Base-by-base conservation (phyloP, 768 basidiomycete genomes). In the Pleurotus djamor region DNA sequence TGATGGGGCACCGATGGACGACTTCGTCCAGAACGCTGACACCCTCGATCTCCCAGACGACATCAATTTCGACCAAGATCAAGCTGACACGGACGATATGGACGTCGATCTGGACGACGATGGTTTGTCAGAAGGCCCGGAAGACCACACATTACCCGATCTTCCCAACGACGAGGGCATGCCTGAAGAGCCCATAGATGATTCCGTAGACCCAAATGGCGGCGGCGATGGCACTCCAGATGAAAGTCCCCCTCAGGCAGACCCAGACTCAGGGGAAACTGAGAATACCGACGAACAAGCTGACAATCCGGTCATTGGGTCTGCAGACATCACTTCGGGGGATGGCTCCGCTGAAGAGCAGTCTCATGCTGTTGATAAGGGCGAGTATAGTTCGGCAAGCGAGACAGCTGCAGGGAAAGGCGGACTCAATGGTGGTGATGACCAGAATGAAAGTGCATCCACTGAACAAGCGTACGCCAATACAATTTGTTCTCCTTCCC, bases 41-140 rank as follows among this genome's bases (percentile, higher is more conserved):
- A 87, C 86, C 4, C 81, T 98, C 47, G 91, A 98, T 66, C 80
- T 98, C 8, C 96, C 96, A 0, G 96, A 98, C 36, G 87, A 94
- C 62, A 78, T 96, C 73, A 77, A 93, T 56, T 70, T 96, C 10
- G 82, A 74, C 37, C 58, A 56, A 35, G 75, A 70, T 10, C 38
- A 41, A 41, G 38, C 76, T 4, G 66, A 69, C 50, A 72, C 75
- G 9, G 69, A 71, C 4, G 66, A 71, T 14, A 68, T 71, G 28
- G 79, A 77, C 5, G 71, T 70, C 17, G 71, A 68, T 41, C 10
- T 12, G 35, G 70, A 66, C 32, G 64, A 69, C n/a, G 33, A 21
- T 33, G 54, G 35, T 12, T 38, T 44, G 41, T 41, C 54, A 13
- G 37, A 56, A 2, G n/a, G 14, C 10, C 21, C 28, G 4, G 54